Base-by-base conservation (phyloP, 495 filamentous ascomycete genomes). In the Pseudevernia furfuracea region DNA sequence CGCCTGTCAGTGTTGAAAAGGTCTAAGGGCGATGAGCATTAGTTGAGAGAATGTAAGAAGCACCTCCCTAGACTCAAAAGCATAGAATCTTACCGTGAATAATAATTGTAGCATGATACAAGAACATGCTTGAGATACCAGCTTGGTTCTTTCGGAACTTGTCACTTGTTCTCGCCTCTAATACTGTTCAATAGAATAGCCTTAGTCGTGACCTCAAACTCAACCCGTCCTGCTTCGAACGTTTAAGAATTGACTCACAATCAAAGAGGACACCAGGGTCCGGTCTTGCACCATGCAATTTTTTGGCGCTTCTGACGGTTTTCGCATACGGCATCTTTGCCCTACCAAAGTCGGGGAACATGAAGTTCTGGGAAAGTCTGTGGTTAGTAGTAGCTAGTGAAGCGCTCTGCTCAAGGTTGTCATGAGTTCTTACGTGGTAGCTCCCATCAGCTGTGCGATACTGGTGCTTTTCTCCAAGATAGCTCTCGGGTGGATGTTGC, bases 101-200 rank as follows among this genome's bases (percentile, higher is more conserved):
- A 67, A 93, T 89, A 66, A 93, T 87, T 10, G 82, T 86, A 3
- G 88, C 89, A 71, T 87, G 82, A 67, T 92, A 89, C 77, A 89
- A 90, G 23, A 93, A 74, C 62, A 89, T 79, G 71, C 85, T 89
- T 6, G 88, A 91, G 23, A 91, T 82, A 5, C 65, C 65, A 19
- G 61, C 58, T 63, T 85, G 82, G 69, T 84, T 89, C 10, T 82
- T 78, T 2, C 28, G 36, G 43, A 63, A 63, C 21, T 34, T 38
- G n/a, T 58, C 25, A 2, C 38, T 15, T 59, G n/a, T n/a, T n/a
- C 63, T 43, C 61, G 67, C 71, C 56, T 58, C 32, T 11, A 58
- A 32, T 14, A 58, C 38, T 41, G 12, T 41, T 41, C 12, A 2
- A 10, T 15, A 14, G 38, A 2, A 41, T 41, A 15, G 14, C 12